Conservation (phyloP, 345 rosid species). For the Citrus australasica region DNA sequence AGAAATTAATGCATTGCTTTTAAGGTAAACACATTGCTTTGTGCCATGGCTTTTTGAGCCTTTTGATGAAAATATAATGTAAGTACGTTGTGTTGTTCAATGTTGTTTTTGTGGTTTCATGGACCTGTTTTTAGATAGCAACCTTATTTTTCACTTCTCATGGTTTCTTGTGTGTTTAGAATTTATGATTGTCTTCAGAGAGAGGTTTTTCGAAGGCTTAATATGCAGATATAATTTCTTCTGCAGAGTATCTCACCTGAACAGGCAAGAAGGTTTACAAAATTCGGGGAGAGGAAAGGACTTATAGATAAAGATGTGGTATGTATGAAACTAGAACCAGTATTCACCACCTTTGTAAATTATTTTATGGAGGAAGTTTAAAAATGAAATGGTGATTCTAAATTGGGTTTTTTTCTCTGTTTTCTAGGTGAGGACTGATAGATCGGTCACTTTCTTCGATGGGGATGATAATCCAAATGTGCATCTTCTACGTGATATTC, state of each 20-base stretch:
- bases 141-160: neutral
- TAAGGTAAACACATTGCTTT: neutral
- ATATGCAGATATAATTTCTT: constrained; percentile 14
- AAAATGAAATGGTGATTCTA: neutral
- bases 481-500: constrained; percentile 72
- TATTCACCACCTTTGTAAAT: neutral
- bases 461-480: constrained; percentile 93
- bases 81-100: neutral
- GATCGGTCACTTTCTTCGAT: constrained; percentile 68
- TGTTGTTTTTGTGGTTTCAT: neutral
- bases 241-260: constrained; percentile 84
- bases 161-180: neutral
- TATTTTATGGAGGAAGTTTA: neutral
- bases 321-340: constrained; percentile 23
- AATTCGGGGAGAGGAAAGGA: constrained; percentile 92
- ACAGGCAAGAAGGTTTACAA: constrained; percentile 92
- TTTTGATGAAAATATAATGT: neutral
- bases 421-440: constrained; percentile 93
- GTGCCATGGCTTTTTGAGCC: neutral
- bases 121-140: neutral
- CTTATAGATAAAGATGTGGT: constrained; percentile 97
- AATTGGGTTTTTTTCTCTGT: neutral
- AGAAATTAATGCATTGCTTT: neutral
- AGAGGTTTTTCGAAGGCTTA: constrained; percentile 12
- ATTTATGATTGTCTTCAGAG: neutral